These are phyloP conservation scores for Astrothelium subdiscretum DNA, from an alignment of 495 filamentous ascomycete species.

Conservation along the genomic window DNA sequence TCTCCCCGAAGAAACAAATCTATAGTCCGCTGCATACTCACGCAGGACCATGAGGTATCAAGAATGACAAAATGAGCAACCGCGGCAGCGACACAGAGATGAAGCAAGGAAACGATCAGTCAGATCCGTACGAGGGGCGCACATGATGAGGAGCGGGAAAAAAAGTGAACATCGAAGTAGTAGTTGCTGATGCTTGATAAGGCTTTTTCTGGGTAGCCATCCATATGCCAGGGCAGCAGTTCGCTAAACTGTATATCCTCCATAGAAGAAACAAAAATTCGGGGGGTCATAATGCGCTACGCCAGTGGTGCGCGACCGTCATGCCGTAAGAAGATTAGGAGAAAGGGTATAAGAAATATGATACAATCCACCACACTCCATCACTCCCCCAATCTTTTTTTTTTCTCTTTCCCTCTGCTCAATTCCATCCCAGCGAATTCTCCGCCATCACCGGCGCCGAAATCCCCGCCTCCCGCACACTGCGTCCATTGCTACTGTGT, in stretches of 20 bases:
- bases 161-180: not conserved
- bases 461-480: constrained; percentile 55
- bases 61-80: not conserved
- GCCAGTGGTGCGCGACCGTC: not conserved
- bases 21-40: not conserved
- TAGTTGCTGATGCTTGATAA: not conserved
- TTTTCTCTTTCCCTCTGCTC: constrained; percentile 5
- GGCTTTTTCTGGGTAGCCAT: not conserved
- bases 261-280: not conserved
- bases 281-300: not conserved
- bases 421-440: constrained; percentile 98
- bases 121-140: not conserved
- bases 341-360: constrained; percentile 1
- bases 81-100: not conserved
- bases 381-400: not conserved
- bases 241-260: constrained; percentile 1
- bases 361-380: not conserved
- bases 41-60: constrained; percentile 1
- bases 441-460: constrained; percentile 86
- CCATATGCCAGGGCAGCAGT: not conserved
- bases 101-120: not conserved
- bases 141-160: not conserved
- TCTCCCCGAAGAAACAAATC: not conserved
- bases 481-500: constrained; percentile 42
- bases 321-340: constrained; percentile 2